Percentiles rank a stretch among this genome's conserved stretches.
Conservation (phyloP, 768 basidiomycete species). For the Rhodotorula graminis region DNA sequence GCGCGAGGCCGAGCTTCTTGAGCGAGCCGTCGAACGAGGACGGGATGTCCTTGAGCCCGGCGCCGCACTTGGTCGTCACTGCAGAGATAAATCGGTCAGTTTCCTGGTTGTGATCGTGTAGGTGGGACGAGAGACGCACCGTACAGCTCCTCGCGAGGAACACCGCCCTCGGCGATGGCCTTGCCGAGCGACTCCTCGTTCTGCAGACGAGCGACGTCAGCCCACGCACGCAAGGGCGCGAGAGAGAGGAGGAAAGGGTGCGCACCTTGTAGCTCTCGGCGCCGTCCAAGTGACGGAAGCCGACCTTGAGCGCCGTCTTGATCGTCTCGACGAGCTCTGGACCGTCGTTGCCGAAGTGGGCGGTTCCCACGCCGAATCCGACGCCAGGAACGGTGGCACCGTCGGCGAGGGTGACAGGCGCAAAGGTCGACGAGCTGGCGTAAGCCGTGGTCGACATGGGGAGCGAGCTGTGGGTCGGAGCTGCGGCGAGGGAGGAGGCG, state of each 20-base stretch:
- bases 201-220: background rate
- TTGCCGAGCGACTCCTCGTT: constrained; percentile 40
- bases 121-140: constrained; percentile 21
- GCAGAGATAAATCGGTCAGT: background rate
- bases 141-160: constrained; percentile 50
- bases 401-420: background rate
- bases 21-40: constrained; percentile 56
- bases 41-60: constrained; percentile 47
- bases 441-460: background rate
- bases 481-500: background rate
- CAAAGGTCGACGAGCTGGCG: constrained; percentile 18
- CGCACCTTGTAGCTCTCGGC: constrained; percentile 39
- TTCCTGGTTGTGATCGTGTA: too few species aligned
- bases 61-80: constrained; percentile 37
- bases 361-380: constrained; percentile 17
- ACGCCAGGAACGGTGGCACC: constrained; percentile 2
- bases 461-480: background rate
- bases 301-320: constrained; percentile 41
- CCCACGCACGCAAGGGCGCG: too few species aligned
- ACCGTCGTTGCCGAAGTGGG: background rate
- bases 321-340: constrained; percentile 13
- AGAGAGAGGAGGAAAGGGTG: too few species aligned
- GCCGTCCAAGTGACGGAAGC: constrained; percentile 45
- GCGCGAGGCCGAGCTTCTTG: constrained; percentile 55
- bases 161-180: constrained; percentile 42